Conservation (phyloP, 1,284 basidiomycete species). For the Grifola frondosa region DNA sequence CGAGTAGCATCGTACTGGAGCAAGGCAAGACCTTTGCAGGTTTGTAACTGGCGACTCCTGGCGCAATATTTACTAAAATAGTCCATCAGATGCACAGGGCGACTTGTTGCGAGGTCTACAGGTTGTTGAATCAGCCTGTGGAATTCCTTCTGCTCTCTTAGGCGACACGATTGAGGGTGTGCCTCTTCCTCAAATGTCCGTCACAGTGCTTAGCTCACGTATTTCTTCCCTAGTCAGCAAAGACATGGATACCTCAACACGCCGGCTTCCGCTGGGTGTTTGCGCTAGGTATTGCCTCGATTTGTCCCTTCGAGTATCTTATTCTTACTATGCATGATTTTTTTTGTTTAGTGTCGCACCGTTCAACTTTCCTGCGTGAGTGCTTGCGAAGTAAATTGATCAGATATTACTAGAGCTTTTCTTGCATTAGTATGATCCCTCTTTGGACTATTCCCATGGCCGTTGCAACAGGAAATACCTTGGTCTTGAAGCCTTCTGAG, state of each 20-base stretch:
- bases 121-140: constrained; percentile 89
- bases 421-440: constrained; percentile 81
- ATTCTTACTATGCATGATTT: not conserved
- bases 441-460: constrained; percentile 94
- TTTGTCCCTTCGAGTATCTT: constrained; percentile 8
- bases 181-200: not conserved
- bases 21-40: constrained; percentile 88
- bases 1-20: constrained; percentile 79
- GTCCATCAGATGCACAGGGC: constrained; percentile 78
- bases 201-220: not conserved
- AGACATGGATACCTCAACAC: constrained; percentile 95
- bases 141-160: constrained; percentile 81
- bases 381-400: constrained; percentile 1
- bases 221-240: constrained; percentile 65
- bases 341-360: constrained; percentile 70
- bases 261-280: constrained; percentile 77
- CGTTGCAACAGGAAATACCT: constrained; percentile 89
- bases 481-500: constrained; percentile 95
- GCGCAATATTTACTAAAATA: not conserved
- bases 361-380: constrained; percentile 91
- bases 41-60: constrained; percentile 31
- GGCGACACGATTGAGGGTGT: constrained; percentile 92
- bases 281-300: constrained; percentile 63
- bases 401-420: too few species aligned
- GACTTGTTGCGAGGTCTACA: constrained; percentile 93